phyloP scores from a whole-genome alignment of 1,139 yeast genomes.

The Arxiozyma slooffiae region DNA sequence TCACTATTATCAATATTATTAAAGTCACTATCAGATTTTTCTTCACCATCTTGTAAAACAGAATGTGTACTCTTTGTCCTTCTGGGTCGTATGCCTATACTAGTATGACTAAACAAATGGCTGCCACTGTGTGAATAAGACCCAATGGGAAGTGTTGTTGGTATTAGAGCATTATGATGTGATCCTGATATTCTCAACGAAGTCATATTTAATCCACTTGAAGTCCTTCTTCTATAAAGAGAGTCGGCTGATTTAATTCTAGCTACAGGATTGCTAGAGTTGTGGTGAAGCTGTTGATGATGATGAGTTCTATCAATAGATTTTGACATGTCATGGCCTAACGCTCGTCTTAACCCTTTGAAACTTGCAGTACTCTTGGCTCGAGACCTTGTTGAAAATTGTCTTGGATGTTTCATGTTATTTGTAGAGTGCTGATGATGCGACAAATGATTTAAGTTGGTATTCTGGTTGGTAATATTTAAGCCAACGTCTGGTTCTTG shows the following conservation, averaged over 20 bases:
- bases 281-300: neutral
- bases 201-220: constrained; percentile 30
- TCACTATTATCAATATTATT: constrained; percentile 6
- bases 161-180: constrained; percentile 12
- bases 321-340: constrained; percentile 19
- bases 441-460: neutral
- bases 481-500: neutral
- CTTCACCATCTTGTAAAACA: constrained; percentile 20
- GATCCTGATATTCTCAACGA: constrained; percentile 20
- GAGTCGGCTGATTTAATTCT: constrained; percentile 19
- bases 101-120: constrained; percentile 6
- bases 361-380: constrained; percentile 29
- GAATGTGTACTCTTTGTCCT: constrained; percentile 25
- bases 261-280: neutral
- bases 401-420: constrained; percentile 13
- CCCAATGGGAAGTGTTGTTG: neutral
- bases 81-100: constrained; percentile 21
- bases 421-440: constrained; percentile 5
- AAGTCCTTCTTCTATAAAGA: constrained; percentile 21
- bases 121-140: constrained; percentile 1
- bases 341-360: constrained; percentile 24
- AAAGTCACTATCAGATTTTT: constrained; percentile 3
- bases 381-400: constrained; percentile 28
- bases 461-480: neutral
- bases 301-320: constrained; percentile 3